Conservation (phyloP, 768 basidiomycete genomes). For the Neoboletus brunneissimus region DNA sequence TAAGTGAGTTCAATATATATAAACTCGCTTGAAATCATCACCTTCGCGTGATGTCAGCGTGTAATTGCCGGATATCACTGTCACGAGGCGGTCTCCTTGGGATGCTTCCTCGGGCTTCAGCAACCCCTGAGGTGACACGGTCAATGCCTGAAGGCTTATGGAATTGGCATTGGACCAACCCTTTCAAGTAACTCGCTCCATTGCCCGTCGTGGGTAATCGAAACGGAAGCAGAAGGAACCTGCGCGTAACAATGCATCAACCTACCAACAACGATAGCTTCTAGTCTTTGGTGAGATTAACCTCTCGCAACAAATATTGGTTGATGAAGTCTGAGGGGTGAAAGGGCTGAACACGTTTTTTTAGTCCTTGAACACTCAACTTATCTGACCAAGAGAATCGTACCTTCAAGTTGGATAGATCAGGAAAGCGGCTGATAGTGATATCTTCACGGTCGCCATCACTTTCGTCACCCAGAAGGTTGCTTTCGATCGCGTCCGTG, state of each 20-base stretch:
- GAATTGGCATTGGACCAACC: background rate
- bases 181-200: slow-evolving; percentile 7
- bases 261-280: background rate
- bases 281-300: background rate
- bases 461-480: background rate
- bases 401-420: background rate
- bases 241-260: background rate
- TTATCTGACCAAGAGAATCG: background rate
- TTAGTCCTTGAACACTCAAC: background rate
- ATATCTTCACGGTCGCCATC: background rate
- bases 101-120: background rate
- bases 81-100: background rate
- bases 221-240: slow-evolving; percentile 8
- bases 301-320: slow-evolving; percentile 2
- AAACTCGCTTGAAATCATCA: background rate
- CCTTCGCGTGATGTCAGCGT: background rate
- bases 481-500: background rate
- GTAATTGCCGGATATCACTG: background rate
- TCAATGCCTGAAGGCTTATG: background rate
- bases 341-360: background rate
- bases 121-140: background rate
- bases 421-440: slow-evolving; percentile 1
- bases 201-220: slow-evolving; percentile 7
- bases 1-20: background rate
- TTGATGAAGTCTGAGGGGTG: slow-evolving; percentile 15